Percentiles rank a stretch among this genome's conserved stretches.
Conservation (phyloP, 441 rosid species). For the Jatropha multifida region DNA sequence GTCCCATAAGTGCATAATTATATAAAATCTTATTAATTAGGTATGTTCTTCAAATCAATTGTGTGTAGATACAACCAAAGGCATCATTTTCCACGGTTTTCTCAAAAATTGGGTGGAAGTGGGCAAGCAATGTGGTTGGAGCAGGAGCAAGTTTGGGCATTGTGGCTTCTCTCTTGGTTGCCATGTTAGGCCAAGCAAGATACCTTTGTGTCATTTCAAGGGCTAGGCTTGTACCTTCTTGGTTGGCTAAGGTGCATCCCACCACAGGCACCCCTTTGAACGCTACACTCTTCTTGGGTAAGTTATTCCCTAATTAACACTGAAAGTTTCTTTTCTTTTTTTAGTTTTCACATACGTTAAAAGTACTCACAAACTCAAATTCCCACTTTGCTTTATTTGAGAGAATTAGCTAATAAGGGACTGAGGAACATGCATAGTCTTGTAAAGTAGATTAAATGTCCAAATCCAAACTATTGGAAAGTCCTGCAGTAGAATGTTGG, state of each 20-base stretch:
- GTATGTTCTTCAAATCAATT: constrained; percentile 12
- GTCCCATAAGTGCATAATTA: background rate
- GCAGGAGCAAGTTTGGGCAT: constrained; percentile 95
- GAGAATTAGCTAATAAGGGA: background rate
- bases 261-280: constrained; percentile 91
- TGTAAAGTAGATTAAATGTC: background rate
- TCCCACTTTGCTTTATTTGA: background rate
- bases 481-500: background rate
- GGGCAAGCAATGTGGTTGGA: constrained; percentile 90
- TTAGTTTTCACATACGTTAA: background rate
- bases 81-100: constrained; percentile 73
- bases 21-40: background rate
- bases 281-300: constrained; percentile 93
- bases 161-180: constrained; percentile 84
- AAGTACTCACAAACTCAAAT: background rate
- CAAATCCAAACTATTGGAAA: background rate
- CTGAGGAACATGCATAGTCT: background rate
- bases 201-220: constrained; percentile 90
- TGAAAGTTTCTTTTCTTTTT: background rate
- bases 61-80: constrained; percentile 44
- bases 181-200: constrained; percentile 94
- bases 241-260: constrained; percentile 92
- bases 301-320: constrained; percentile 2
- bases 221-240: constrained; percentile 78
- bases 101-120: constrained; percentile 62